A percentile compares a stretch with the other conserved stretches of the same genome.
These are phyloP conservation scores for Yarrowia osloensis DNA, from an alignment of 805 yeast genomes.

Conservation along the genomic window DNA sequence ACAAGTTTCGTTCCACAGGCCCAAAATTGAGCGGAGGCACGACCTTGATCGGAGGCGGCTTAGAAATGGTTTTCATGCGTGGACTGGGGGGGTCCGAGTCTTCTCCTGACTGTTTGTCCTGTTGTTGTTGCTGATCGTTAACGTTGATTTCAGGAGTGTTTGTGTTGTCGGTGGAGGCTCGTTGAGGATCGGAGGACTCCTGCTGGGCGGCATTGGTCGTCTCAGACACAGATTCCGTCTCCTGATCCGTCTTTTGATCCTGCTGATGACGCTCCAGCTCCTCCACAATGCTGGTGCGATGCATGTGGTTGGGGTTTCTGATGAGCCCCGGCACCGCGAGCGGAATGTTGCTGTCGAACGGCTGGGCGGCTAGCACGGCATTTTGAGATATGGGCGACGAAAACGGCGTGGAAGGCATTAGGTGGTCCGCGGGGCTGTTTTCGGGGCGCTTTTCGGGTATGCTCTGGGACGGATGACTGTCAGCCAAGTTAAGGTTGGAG, in stretches of 20 bases:
- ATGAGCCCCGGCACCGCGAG: slow-evolving; percentile 23
- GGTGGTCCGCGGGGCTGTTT: neutral
- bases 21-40: slow-evolving; percentile 95
- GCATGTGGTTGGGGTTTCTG: slow-evolving; percentile 15
- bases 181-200: neutral
- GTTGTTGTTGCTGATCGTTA: neutral
- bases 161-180: neutral
- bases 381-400: slow-evolving; percentile 26
- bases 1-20: slow-evolving; percentile 85
- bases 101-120: neutral
- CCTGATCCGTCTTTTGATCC: neutral
- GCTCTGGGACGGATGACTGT: neutral
- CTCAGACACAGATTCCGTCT: neutral
- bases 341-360: slow-evolving; percentile 14
- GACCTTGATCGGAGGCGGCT: slow-evolving; percentile 36
- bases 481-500: slow-evolving; percentile 10
- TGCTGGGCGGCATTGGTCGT: neutral
- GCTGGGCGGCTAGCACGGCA: slow-evolving; percentile 29
- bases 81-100: neutral
- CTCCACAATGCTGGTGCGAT: slow-evolving; percentile 21
- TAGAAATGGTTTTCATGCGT: slow-evolving; percentile 29
- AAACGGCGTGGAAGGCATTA: slow-evolving; percentile 28
- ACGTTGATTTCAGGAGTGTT: neutral
- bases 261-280: slow-evolving; percentile 26
- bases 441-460: neutral